Evolutionary conservation across 2,329 filamentous ascomycete genomes (phyloP), one percentile per base, ranked within the genome.

Genomic region (Talaromyces sp.): DNA sequence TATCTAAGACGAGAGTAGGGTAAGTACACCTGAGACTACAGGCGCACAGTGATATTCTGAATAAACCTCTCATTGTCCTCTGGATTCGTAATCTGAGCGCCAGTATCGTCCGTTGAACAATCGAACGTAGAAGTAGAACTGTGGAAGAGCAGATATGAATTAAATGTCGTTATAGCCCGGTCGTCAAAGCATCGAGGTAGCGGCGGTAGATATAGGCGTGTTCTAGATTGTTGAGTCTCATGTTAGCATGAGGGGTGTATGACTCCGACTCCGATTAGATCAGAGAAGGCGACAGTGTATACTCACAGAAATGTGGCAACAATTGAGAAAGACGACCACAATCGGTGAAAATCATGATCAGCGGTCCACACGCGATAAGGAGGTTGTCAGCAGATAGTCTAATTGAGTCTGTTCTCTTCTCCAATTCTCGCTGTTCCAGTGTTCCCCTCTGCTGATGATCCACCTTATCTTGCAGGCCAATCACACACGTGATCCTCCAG

Each of bases 11-110:
- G 15, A 51, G 43, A 54, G 59, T 67, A 63, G 60, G 47, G 47
- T 65, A 65, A 65, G 69, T 66, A 69, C 69, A 69, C 70, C 72
- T 70, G 67, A 68, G 69, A 67, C 69, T 73, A 71, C 67, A 74
- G 69, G 70, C 71, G 64, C 67, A 73, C 68, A 68, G 67, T 63
- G 69, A 69, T 67, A 65, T 65, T 66, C 66, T 65, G 43, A 64
- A 63, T 76, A 68, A 67, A 68, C 70, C 66, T 74, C 65, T 72
- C 76, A 78, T 78, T 73, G 73, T 77, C 69, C 70, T 69, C 71
- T 64, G 64, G 68, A 63, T 66, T 67, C n/a, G 40, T 27, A 25
- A 45, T 43, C n/a, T 56, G n/a, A 19, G 29, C 31, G 17, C 63
- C 13, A 53, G 56, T 51, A 60, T 53, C 43, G 36, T 13, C 58